These are phyloP conservation scores for Dysphania ambrosioides DNA, from an alignment of 148 eudicot genomes.

Conservation along the genomic window DNA sequence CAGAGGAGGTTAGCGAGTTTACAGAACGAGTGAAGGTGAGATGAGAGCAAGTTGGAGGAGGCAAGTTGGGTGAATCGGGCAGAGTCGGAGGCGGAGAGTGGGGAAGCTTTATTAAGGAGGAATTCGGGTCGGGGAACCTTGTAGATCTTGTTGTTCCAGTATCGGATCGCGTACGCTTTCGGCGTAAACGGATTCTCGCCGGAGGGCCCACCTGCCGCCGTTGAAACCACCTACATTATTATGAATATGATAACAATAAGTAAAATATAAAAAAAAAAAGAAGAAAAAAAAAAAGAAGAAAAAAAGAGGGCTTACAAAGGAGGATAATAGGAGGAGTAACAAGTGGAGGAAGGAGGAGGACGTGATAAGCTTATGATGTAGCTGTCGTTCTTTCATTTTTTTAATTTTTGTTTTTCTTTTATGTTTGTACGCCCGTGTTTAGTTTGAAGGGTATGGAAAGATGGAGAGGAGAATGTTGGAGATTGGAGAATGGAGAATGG, in stretches of 20 bases:
- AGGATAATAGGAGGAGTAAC: slow-evolving; percentile 31
- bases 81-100: slow-evolving; percentile 47
- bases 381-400: slow-evolving; percentile 27
- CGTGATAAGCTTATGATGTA: slow-evolving; percentile 27
- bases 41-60: slow-evolving; percentile 43
- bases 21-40: slow-evolving; percentile 55
- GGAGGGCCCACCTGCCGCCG: not conserved
- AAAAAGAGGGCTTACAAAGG: slow-evolving; percentile 39
- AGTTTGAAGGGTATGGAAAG: slow-evolving; percentile 3
- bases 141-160: slow-evolving; percentile 81
- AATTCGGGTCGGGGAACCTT: slow-evolving; percentile 63
- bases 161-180: slow-evolving; percentile 51
- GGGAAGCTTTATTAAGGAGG: slow-evolving; percentile 61
- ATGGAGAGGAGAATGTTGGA: slow-evolving; percentile 41
- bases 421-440: no score
- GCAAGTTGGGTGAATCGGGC: slow-evolving; percentile 67
- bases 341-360: slow-evolving; percentile 33
- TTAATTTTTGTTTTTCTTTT: no score
- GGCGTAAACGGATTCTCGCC: slow-evolving; percentile 66
- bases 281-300: not conserved
- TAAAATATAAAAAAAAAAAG: no score
- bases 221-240: slow-evolving; percentile 30
- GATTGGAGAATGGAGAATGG: no score
- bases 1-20: slow-evolving; percentile 62
- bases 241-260: no score